Base-by-base conservation (phyloP, 2,329 filamentous ascomycete species). In the Verticillium longisporum region DNA sequence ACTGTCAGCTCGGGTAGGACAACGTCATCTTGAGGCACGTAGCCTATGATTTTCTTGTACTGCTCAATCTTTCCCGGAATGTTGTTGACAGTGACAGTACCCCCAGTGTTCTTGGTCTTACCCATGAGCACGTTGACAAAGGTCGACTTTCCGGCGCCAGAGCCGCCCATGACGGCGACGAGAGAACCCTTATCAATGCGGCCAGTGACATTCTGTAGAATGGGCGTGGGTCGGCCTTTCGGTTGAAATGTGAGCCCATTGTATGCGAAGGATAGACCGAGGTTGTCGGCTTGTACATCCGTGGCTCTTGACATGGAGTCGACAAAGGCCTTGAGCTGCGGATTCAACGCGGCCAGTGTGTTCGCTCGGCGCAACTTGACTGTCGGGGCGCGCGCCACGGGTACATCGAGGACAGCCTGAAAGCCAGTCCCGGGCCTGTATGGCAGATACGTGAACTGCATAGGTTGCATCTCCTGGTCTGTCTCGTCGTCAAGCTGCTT, bases 61-160 rank as follows among this genome's bases (percentile, higher is more conserved):
- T 74, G 73, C 66, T 75, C 75, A 71, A 83, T 75, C 63, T 76
- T 77, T 13, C 78, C 76, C 0, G 78, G 73, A 4, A 74, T 72
- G n/a, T 78, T 79, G 63, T 86, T 86, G 64, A 86, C 77, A 56
- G 78, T 80, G 32, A 83, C 79, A 0, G 73, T 65, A 2, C 83
- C 83, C 0, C 75, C 73, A 0, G 81, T 85, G 62, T 81, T 77
- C 37, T 72, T 75, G 0, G 73, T 75, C 69, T 86, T 85, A 13
- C 83, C 83, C 82, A 85, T 85, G n/a, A 86, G 74, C 32, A 84
- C 80, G 61, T 85, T 86, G 36, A 86, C 76, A 62, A 86, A 84
- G 0, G 83, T 86, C 18, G 80, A 82, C 68, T 85, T 86, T 34
- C 83, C 83, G 1, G 83, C 83, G n/a, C 83, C 83, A 1, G 79